Evolutionary conservation across 306 rosid species (phyloP), one percentile per base, ranked within the genome.

Genomic region (Sechiopsis laciniata): DNA sequence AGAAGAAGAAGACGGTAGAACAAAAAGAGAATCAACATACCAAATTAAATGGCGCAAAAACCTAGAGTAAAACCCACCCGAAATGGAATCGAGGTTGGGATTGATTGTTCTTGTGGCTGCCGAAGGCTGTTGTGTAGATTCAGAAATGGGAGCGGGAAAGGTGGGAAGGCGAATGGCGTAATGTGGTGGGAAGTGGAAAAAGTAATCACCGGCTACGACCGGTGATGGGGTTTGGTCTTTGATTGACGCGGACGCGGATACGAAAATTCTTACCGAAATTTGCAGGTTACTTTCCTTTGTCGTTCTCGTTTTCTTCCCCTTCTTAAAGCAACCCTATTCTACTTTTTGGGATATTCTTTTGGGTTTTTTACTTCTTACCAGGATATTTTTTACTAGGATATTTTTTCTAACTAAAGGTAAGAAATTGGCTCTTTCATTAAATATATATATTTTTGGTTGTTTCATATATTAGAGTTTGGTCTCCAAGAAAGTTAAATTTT

Each of bases 171-270:
- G 4, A 16, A 40, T 10, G 16, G 19, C 50, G 71, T 8, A 64
- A 37, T 37, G 26, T 0, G 71, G 53, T 64, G 71, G 71, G 71
- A 64, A 40, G 53, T 64, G 53, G 24, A 17, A 75, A 83, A 79
- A 66, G 80, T 78, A 50, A 48, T 35, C 63, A 80, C 86, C 85
- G 69, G 75, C 14, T 1, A 19, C 0, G 68, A 35, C 51, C 20
- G 37, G 35, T 19, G 53, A 50, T 20, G 72, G 54, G 55, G 4
- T 59, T 59, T 37, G 53, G 58, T 16, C 32, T 64, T 58, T 20
- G 5, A 10, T 53, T 22, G 40, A 64, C 29, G 51, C 70, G 51
- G 52, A 71, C 76, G 84, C 81, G 79, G 79, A 21, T 79, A 79
- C 78, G 83, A 66, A 78, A 75, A 51, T 21, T 68, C 73, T 68